A percentile compares a stretch with the other conserved stretches of the same genome.
phyloP scores from a whole-genome alignment of 1,284 basidiomycete genomes.

The Rhodotorula sp. region DNA sequence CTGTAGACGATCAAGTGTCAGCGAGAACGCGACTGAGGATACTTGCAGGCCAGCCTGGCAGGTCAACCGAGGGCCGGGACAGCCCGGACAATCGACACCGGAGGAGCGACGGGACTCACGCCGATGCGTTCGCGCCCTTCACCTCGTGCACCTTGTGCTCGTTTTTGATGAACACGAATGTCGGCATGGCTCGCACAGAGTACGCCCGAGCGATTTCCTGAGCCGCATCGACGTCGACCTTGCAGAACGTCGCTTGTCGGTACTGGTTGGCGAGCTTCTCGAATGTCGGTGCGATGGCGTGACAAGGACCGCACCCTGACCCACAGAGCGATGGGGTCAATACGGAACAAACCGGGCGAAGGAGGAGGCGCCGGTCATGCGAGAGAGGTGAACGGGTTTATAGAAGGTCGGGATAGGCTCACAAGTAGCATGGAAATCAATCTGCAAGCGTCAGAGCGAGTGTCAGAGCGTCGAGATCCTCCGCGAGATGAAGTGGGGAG shows the following conservation, averaged over 20 bases:
- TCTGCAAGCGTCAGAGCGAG: neutral
- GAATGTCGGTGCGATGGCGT: slow-evolving; percentile 38
- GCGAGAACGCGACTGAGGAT: too few species aligned
- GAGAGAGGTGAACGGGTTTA: neutral
- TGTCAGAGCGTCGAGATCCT: neutral
- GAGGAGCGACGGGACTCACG: slow-evolving; percentile 5
- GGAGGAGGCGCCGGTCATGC: too few species aligned
- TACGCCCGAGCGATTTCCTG: slow-evolving; percentile 20
- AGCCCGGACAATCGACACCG: too few species aligned
- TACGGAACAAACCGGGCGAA: neutral
- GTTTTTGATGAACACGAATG: slow-evolving; percentile 30
- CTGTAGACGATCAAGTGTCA: neutral
- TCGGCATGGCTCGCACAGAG: slow-evolving; percentile 34
- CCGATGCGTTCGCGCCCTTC: slow-evolving; percentile 19
- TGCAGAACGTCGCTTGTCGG: slow-evolving; percentile 21
- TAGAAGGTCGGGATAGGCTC: neutral
- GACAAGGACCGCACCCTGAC: slow-evolving; percentile 36
- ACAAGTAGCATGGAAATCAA: slow-evolving; percentile 38
- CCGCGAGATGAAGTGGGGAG: neutral
- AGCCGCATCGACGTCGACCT: slow-evolving; percentile 32
- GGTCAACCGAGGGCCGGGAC: neutral
- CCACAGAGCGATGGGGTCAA: neutral
- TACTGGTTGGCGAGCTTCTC: slow-evolving; percentile 26
- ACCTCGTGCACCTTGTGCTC: slow-evolving; percentile 32
- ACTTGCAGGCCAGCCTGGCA: neutral